phyloP scores from a whole-genome alignment of 768 basidiomycete genomes.

The Naganishia randhawae region DNA sequence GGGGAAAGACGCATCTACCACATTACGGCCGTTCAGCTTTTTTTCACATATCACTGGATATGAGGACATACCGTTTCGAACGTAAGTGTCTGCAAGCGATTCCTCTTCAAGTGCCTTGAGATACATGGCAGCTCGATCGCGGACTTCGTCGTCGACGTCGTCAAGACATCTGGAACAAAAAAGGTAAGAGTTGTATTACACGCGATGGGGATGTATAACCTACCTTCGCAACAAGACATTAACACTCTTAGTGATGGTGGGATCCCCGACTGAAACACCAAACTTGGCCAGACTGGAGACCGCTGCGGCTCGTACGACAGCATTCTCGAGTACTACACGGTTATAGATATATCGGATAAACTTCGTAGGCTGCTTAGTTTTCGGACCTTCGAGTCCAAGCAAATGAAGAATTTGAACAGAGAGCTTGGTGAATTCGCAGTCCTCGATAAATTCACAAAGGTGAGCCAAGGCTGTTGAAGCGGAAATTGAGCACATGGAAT shows the following conservation, averaged over 20 bases:
- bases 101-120: conserved; percentile 77
- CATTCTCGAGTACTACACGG: conserved; percentile 96
- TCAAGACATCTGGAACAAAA: conserved; percentile 77
- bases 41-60: background rate
- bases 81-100: conserved; percentile 73
- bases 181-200: conserved; percentile 22
- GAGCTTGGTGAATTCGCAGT: conserved; percentile 98
- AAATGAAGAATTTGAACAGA: conserved; percentile 94
- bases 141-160: conserved; percentile 97
- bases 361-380: conserved; percentile 91
- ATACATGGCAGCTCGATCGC: conserved; percentile 94
- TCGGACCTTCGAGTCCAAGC: conserved; percentile 91
- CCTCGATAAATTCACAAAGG: conserved; percentile 98
- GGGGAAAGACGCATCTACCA: conserved; percentile 85
- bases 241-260: conserved; percentile 74
- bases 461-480: conserved; percentile 71
- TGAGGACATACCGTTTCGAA: conserved; percentile 75
- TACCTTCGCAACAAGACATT: conserved; percentile 79
- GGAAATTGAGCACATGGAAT: background rate
- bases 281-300: conserved; percentile 94
- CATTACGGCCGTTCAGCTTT: background rate
- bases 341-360: conserved; percentile 99
- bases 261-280: conserved; percentile 80
- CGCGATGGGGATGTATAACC: conserved; percentile 29
- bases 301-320: conserved; percentile 93